Evolutionary conservation across 768 basidiomycete genomes (phyloP).

Genomic region (Hebeloma cylindrosporum): DNA sequence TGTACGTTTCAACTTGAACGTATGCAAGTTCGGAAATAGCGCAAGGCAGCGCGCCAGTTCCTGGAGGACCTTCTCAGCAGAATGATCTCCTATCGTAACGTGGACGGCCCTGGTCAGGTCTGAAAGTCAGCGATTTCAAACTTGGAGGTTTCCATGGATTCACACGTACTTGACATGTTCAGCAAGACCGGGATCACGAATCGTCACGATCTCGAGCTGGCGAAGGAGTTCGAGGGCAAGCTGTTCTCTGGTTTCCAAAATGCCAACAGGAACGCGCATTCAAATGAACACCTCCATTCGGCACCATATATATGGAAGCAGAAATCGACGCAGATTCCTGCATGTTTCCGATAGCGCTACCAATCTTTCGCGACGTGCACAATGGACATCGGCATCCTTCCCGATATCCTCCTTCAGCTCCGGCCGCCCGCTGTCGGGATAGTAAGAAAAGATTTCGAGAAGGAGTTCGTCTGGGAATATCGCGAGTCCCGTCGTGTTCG

Average conservation of each 20-base stretch:
- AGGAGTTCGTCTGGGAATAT: slow-evolving; percentile 1
- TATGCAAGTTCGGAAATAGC: slow-evolving; percentile 26
- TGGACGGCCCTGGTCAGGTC: slow-evolving; percentile 22
- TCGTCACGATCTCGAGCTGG: slow-evolving; percentile 26
- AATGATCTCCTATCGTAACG: slow-evolving; percentile 16
- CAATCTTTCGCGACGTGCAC: slow-evolving; percentile 4
- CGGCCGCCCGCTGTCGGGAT: slow-evolving; percentile 6
- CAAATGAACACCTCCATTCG: slow-evolving; percentile 11
- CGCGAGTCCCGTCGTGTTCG: not conserved
- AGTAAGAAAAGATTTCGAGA: slow-evolving; percentile 4
- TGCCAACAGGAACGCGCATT: not conserved
- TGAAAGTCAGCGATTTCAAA: too few species aligned
- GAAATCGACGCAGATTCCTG: slow-evolving; percentile 10
- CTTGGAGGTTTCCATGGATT: too few species aligned
- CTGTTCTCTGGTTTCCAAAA: slow-evolving; percentile 8
- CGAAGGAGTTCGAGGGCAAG: slow-evolving; percentile 12
- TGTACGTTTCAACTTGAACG: slow-evolving; percentile 15
- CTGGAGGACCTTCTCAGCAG: slow-evolving; percentile 9
- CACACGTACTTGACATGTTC: slow-evolving; percentile 15
- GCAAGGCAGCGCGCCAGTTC: slow-evolving; percentile 27
- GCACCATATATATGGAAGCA: slow-evolving; percentile 11
- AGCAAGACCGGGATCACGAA: slow-evolving; percentile 21
- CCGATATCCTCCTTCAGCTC: not conserved
- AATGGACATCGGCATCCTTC: not conserved
- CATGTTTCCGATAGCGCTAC: slow-evolving; percentile 11